Conservation (phyloP, 208 protist genomes). For the Trypanosoma brucei region DNA sequence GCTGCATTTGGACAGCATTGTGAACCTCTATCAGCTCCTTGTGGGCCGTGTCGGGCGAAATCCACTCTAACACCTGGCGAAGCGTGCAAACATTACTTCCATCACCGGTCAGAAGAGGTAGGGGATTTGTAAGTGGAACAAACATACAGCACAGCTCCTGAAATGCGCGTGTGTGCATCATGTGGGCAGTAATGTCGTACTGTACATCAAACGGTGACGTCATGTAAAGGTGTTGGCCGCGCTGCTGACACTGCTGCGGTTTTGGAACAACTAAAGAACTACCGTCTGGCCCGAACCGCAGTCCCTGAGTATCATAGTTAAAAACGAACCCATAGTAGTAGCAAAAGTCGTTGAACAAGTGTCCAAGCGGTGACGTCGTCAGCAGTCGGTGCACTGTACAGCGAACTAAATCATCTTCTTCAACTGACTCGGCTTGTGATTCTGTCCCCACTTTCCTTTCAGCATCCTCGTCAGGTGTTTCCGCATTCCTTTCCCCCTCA, state of each 20-base stretch:
- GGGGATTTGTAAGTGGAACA: constrained; percentile 34
- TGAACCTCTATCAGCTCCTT: constrained; percentile 52
- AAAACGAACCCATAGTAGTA: constrained; percentile 80
- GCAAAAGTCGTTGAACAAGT: constrained; percentile 79
- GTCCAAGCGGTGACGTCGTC: constrained; percentile 34
- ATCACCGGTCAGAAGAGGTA: constrained; percentile 8
- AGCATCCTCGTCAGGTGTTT: constrained; percentile 5
- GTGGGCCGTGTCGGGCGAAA: constrained; percentile 48
- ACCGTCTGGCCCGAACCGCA: constrained; percentile 58
- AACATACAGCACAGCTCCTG: constrained; percentile 79
- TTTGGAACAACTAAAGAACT: constrained; percentile 61
- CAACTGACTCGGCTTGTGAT: neutral
- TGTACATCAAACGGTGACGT: constrained; percentile 82
- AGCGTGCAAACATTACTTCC: constrained; percentile 42
- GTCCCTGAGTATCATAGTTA: constrained; percentile 74
- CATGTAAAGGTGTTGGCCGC: constrained; percentile 76
- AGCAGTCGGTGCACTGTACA: constrained; percentile 28
- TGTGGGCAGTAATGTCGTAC: constrained; percentile 79
- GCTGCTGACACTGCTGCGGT: constrained; percentile 55
- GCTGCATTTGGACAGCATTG: constrained; percentile 19
- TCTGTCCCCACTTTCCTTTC: constrained; percentile 11
- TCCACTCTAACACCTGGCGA: constrained; percentile 61
- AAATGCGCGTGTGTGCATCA: constrained; percentile 75
- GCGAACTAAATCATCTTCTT: constrained; percentile 14
- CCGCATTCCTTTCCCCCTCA: constrained; percentile 3